Evolutionary conservation across 495 filamentous ascomycete species (phyloP).

Genomic region (Neurospora sp.): DNA sequence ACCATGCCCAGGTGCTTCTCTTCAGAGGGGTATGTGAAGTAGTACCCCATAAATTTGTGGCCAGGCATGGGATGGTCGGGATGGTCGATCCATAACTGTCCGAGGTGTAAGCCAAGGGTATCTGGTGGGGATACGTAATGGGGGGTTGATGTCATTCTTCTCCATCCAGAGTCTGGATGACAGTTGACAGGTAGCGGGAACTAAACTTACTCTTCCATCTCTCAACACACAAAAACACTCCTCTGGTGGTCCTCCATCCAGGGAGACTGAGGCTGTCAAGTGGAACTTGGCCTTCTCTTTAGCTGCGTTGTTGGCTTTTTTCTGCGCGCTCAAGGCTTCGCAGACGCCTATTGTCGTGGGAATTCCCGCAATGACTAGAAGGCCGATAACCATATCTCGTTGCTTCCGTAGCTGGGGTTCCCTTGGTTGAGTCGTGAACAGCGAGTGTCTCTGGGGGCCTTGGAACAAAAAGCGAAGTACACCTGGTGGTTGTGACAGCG

Average conservation of each 20-base stretch:
- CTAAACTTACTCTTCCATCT: constrained; percentile 31
- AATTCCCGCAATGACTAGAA: constrained; percentile 36
- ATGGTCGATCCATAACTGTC: constrained; percentile 37
- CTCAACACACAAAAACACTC: constrained; percentile 32
- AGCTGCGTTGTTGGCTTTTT: constrained; percentile 35
- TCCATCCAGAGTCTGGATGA: neutral
- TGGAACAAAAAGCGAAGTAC: neutral
- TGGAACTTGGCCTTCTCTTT: constrained; percentile 44
- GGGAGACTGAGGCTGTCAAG: constrained; percentile 33
- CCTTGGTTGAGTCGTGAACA: neutral
- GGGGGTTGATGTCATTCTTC: constrained; percentile 3
- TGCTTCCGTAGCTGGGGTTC: neutral
- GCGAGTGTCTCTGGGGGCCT: neutral
- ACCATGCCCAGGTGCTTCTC: constrained; percentile 47
- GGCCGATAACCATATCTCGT: constrained; percentile 28
- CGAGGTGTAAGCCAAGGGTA: neutral
- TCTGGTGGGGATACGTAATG: neutral
- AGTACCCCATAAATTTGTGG: constrained; percentile 50
- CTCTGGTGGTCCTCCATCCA: constrained; percentile 26
- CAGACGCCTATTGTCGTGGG: constrained; percentile 42
- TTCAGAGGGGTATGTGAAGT: constrained; percentile 48
- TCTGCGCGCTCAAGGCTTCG: constrained; percentile 40
- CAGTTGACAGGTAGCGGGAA: neutral
- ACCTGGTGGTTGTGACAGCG: neutral
- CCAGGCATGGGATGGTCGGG: constrained; percentile 32